Evolutionary conservation across 164 flowering plant species (phyloP).

Genomic region (Warburgia ugandensis): DNA sequence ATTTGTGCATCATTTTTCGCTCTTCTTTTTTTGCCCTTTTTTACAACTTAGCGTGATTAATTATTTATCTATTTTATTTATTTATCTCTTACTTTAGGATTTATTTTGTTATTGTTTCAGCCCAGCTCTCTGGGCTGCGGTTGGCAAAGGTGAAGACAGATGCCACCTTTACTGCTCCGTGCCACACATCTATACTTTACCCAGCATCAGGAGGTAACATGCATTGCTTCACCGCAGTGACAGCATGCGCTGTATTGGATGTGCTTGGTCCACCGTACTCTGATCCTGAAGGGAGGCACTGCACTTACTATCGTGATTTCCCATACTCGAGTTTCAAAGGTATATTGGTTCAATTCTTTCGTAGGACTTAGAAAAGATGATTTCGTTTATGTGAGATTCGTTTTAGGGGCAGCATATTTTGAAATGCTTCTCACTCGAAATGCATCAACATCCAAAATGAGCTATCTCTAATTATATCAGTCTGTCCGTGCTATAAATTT

Average conservation of each 20-base stretch:
- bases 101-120: not conserved
- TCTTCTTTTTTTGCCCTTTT: no score
- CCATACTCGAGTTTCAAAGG: constrained; percentile 34
- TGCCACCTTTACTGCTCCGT: constrained; percentile 57
- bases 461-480: no score
- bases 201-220: constrained; percentile 89
- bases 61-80: not conserved
- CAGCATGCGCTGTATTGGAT: constrained; percentile 80
- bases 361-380: not conserved
- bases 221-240: constrained; percentile 71
- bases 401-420: no score
- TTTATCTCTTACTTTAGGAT: not conserved
- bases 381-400: no score
- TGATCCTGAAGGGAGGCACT: constrained; percentile 62
- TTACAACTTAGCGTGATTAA: not conserved
- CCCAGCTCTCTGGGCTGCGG: constrained; percentile 26
- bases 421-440: no score
- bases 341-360: constrained; percentile 16
- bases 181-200: constrained; percentile 67
- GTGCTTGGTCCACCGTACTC: constrained; percentile 93
- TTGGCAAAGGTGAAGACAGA: constrained; percentile 57
- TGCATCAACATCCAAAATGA: no score
- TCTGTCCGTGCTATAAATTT: no score
- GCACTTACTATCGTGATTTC: constrained; percentile 53
- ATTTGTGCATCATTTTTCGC: no score